Percentiles rank a stretch among this genome's conserved stretches.
Conservation (phyloP, 192 early-diverging fungal genomes). For the Jimgerdemannia lactiflua region DNA sequence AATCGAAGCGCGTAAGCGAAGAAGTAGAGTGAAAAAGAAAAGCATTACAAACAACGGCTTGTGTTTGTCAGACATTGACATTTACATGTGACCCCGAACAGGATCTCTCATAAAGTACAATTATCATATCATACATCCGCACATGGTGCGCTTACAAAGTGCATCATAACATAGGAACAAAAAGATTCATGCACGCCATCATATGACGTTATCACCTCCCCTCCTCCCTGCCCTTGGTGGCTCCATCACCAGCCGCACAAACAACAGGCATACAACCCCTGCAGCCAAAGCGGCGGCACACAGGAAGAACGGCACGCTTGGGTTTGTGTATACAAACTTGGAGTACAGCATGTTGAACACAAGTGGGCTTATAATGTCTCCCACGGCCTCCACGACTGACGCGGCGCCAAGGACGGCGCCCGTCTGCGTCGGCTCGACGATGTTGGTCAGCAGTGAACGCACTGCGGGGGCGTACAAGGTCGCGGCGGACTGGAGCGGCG, state of each 20-base stretch:
- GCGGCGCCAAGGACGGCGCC: not conserved
- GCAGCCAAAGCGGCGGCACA: not conserved
- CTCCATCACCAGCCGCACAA: not conserved
- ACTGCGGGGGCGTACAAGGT: not conserved
- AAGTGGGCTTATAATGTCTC: not conserved
- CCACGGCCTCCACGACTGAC: not conserved
- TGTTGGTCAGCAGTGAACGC: not conserved
- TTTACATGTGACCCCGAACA: too few species aligned
- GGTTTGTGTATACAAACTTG: not conserved
- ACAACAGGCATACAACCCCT: not conserved
- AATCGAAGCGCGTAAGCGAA: too few species aligned
- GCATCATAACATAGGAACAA: not conserved
- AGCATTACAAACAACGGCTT: too few species aligned
- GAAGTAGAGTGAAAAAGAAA: too few species aligned
- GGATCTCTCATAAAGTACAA: too few species aligned
- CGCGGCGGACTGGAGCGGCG: not conserved
- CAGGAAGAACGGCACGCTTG: not conserved
- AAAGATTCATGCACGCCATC: not conserved
- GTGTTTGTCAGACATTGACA: too few species aligned
- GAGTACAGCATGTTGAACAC: constrained; percentile 1
- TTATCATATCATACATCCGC: too few species aligned
- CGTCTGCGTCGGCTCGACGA: not conserved
- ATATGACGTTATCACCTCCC: not conserved
- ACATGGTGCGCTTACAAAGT: not conserved
- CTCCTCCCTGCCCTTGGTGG: not conserved